Conservation (phyloP, 202 grass and related monocot species). For the Zoysia matrella region DNA sequence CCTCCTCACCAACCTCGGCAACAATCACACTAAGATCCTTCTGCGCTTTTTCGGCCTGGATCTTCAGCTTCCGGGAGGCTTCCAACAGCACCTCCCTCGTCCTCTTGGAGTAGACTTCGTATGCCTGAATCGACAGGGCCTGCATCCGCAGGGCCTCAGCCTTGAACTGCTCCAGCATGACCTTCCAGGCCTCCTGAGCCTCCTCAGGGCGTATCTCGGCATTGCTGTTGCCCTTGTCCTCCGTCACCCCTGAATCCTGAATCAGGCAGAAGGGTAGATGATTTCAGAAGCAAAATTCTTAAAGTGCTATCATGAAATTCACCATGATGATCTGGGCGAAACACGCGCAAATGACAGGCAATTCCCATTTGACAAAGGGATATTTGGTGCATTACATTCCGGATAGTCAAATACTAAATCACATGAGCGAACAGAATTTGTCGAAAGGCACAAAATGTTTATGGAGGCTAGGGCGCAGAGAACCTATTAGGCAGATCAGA, state of each 20-base stretch:
- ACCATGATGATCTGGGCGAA: neutral
- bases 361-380: neutral
- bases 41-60: conserved; percentile 83
- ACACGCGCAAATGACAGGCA: neutral
- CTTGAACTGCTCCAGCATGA: conserved; percentile 77
- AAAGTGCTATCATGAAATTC: neutral
- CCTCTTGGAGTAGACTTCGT: conserved; percentile 75
- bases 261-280: neutral
- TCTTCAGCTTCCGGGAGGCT: conserved; percentile 73
- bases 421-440: too few species aligned
- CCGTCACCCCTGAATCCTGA: conserved; percentile 33
- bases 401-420: neutral
- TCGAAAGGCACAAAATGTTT: too few species aligned
- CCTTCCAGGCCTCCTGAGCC: conserved; percentile 70
- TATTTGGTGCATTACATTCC: neutral
- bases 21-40: conserved; percentile 67
- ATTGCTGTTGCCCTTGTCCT: conserved; percentile 36
- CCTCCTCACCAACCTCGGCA: conserved; percentile 71
- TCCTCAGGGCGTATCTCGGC: conserved; percentile 52
- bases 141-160: conserved; percentile 69
- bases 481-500: conserved; percentile 9
- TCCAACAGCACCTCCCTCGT: conserved; percentile 69
- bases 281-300: neutral
- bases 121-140: conserved; percentile 51
- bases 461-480: neutral